A percentile compares a stretch with the other conserved stretches of the same genome.
Conservation (phyloP, 495 filamentous ascomycete genomes). For the Evansstolkia leycettana region DNA sequence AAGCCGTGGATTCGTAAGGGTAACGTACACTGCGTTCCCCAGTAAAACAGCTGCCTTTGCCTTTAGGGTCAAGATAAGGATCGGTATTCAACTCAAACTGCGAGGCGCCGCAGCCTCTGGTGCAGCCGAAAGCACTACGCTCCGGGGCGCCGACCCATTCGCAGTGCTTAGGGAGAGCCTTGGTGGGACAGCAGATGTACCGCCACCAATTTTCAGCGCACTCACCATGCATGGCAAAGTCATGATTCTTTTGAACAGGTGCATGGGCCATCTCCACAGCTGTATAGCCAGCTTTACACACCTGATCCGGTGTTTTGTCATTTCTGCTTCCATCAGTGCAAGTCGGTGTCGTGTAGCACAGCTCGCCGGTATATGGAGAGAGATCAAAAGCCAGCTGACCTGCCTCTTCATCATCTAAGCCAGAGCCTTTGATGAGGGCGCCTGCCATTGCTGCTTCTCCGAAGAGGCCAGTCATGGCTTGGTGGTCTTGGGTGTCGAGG, state of each 20-base stretch:
- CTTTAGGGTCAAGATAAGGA: slow-evolving; percentile 10
- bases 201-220: slow-evolving; percentile 14
- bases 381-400: not conserved
- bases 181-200: slow-evolving; percentile 21
- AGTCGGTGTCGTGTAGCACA: slow-evolving; percentile 10
- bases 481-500: not conserved
- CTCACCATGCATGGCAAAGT: not conserved
- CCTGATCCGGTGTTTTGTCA: slow-evolving; percentile 5
- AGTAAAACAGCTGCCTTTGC: slow-evolving; percentile 10
- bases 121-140: slow-evolving; percentile 13
- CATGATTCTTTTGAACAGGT: slow-evolving; percentile 5
- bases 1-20: too few relatives aligned
- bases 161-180: slow-evolving; percentile 20
- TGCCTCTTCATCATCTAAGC: not conserved
- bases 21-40: slow-evolving; percentile 5
- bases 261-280: slow-evolving; percentile 7
- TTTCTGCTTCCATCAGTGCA: slow-evolving; percentile 11
- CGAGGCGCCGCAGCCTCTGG: slow-evolving; percentile 7
- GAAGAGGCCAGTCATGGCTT: not conserved
- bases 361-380: slow-evolving; percentile 9
- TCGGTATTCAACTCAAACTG: slow-evolving; percentile 18
- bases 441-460: not conserved
- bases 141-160: slow-evolving; percentile 15
- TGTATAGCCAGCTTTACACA: slow-evolving; percentile 7
- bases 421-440: not conserved